phyloP scores from a whole-genome alignment of 139 green algal genomes.

The Chlamydomonas sp. region DNA sequence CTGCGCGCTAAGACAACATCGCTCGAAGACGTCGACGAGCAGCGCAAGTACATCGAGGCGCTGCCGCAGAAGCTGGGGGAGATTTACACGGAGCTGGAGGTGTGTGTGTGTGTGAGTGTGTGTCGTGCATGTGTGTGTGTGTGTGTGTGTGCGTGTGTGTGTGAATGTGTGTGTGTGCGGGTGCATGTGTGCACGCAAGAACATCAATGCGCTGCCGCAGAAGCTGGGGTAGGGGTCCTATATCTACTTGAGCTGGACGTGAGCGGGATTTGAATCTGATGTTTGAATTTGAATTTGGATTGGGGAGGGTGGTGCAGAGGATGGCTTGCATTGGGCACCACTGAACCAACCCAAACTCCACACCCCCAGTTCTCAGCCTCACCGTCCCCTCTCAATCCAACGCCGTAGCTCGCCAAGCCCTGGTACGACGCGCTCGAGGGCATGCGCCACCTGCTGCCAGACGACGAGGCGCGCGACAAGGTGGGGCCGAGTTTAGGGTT shows the following conservation, averaged over 20 bases:
- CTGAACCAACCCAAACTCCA: no score
- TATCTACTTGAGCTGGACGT: no score
- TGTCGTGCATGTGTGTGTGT: not conserved
- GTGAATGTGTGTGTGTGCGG: constrained; percentile 2
- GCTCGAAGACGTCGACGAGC: constrained; percentile 67
- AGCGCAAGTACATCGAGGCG: constrained; percentile 59
- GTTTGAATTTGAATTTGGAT: no score
- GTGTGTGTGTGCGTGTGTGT: not conserved
- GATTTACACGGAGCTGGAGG: constrained; percentile 48
- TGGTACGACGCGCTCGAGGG: constrained; percentile 63
- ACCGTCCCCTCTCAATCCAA: not conserved
- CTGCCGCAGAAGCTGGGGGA: constrained; percentile 52
- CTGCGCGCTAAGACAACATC: constrained; percentile 41
- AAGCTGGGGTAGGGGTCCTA: no score
- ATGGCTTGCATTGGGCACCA: no score
- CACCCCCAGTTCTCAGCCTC: not conserved
- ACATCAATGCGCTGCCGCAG: no score
- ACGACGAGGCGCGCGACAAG: constrained; percentile 52
- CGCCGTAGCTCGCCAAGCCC: constrained; percentile 21
- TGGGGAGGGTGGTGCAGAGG: no score
- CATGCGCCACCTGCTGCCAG: constrained; percentile 45
- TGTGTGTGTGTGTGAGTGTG: no score
- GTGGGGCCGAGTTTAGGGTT: no score
- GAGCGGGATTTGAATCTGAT: no score
- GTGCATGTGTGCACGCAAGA: not conserved